These are phyloP conservation scores for Telfairia occidentalis DNA, from an alignment of 331 rosid genomes.

Conservation along the genomic window DNA sequence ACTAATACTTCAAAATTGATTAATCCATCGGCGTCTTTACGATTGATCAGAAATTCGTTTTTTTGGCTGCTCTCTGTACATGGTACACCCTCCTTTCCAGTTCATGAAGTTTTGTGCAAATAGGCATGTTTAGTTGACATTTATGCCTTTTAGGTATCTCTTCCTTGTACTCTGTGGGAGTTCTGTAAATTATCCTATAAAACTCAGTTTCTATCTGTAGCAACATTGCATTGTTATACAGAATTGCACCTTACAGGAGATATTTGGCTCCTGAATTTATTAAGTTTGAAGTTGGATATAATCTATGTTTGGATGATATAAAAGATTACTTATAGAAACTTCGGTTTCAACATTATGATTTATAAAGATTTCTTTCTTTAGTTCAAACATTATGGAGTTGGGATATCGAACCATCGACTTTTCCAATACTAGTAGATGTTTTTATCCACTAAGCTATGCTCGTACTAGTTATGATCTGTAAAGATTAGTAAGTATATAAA, in stretches of 20 bases:
- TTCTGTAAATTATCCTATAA: neutral
- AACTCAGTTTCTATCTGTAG: neutral
- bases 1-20: neutral
- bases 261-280: neutral
- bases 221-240: neutral
- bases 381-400: too few relatives aligned
- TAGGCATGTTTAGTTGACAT: neutral
- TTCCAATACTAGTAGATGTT: too few relatives aligned
- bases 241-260: neutral
- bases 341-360: neutral
- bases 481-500: too few relatives aligned
- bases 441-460: too few relatives aligned
- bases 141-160: neutral
- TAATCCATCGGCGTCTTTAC: neutral
- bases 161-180: neutral
- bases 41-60: neutral
- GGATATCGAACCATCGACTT: too few relatives aligned
- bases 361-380: too few relatives aligned
- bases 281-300: neutral
- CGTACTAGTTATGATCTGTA: too few relatives aligned
- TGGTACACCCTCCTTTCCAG: neutral
- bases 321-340: neutral
- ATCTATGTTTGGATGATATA: neutral
- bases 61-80: neutral
- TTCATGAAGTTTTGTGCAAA: neutral